phyloP scores from a whole-genome alignment of 129 eudicot genomes.

The Flaveria sonorensis region DNA sequence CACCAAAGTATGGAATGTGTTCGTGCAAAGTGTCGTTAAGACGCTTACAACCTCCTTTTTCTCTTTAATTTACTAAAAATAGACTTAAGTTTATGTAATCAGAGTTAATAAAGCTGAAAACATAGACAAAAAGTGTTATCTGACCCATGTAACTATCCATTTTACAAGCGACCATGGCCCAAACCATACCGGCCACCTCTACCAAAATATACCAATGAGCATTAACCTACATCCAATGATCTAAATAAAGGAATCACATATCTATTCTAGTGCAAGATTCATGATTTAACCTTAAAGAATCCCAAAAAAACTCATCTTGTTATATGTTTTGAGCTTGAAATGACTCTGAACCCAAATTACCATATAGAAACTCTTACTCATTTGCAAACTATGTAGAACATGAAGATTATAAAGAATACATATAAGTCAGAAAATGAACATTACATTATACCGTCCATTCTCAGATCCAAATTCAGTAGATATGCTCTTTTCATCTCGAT shows the following conservation, averaged over 20 bases:
- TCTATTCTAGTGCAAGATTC: conserved; percentile 1
- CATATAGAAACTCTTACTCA: conserved; percentile 8
- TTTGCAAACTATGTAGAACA: background rate
- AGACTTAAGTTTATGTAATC: background rate
- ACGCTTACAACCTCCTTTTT: conserved; percentile 1
- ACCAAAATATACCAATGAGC: conserved; percentile 8
- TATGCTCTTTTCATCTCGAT: conserved; percentile 36
- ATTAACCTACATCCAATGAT: conserved; percentile 8
- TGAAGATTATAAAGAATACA: conserved; percentile 9
- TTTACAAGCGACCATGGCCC: background rate
- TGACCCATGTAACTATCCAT: background rate
- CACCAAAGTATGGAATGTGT: background rate
- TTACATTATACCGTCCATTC: conserved; percentile 92
- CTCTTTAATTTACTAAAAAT: background rate
- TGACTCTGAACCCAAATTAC: background rate
- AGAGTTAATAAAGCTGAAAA: background rate
- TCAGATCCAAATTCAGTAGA: conserved; percentile 42
- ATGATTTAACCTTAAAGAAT: background rate
- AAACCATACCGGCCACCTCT: conserved; percentile 8
- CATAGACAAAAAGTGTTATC: background rate
- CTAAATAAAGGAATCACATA: background rate
- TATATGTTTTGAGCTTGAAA: background rate
- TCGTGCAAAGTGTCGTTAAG: background rate
- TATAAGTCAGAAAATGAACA: conserved; percentile 36
- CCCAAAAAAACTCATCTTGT: background rate